These are phyloP conservation scores for Dioscorea dumetorum DNA, from an alignment of 106 monocot genomes.

Conservation along the genomic window DNA sequence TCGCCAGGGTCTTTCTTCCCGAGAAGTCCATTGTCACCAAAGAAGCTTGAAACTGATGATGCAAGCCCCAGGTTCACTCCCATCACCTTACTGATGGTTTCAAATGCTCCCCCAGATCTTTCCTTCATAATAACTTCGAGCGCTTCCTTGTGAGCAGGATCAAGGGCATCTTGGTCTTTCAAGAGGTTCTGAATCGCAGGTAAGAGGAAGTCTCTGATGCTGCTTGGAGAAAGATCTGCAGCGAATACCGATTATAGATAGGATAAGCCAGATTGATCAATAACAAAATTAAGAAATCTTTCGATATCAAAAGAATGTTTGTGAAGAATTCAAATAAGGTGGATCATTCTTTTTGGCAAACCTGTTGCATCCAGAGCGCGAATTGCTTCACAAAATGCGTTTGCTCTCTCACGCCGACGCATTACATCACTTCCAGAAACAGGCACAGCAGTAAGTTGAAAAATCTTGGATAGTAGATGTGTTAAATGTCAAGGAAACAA, in stretches of 20 bases:
- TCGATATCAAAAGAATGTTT: background rate
- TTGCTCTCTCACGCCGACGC: constrained; percentile 67
- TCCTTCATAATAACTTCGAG: constrained; percentile 84
- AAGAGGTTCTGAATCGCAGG: constrained; percentile 90
- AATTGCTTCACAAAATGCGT: constrained; percentile 90
- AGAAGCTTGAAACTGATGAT: constrained; percentile 82
- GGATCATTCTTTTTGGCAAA: constrained; percentile 6
- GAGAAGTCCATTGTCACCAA: constrained; percentile 60
- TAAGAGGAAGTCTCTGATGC: constrained; percentile 59
- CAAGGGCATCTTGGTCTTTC: constrained; percentile 70
- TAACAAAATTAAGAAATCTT: too few species aligned
- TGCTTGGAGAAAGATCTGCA: constrained; percentile 69
- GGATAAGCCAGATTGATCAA: too few species aligned
- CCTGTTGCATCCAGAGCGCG: constrained; percentile 99
- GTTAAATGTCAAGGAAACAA: constrained; percentile 59
- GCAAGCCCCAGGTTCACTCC: constrained; percentile 84
- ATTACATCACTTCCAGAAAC: constrained; percentile 50
- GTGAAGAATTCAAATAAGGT: background rate
- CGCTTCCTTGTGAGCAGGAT: constrained; percentile 96
- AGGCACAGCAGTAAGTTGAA: constrained; percentile 54
- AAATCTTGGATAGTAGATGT: constrained; percentile 98
- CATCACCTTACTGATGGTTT: constrained; percentile 84
- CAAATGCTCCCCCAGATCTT: constrained; percentile 76
- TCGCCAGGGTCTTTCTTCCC: constrained; percentile 61
- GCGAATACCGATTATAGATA: background rate